Evolutionary conservation across 768 basidiomycete genomes (phyloP), one percentile per base, ranked within the genome.

Genomic region (Xanthoconium stramineum): DNA sequence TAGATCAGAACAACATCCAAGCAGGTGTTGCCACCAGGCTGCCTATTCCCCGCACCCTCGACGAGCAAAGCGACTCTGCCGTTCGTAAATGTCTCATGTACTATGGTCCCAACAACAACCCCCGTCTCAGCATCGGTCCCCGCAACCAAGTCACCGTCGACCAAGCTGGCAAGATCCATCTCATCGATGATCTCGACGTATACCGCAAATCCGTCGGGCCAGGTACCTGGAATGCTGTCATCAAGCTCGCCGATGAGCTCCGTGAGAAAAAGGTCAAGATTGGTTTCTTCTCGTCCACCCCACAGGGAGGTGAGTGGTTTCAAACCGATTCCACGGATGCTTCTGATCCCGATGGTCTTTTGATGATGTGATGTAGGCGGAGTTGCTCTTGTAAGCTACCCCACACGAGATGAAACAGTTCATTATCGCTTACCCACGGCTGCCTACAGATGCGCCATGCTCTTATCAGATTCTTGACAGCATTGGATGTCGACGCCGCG

Each of bases 211-310:
- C 86, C 4, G 91, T 91, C 55, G 78, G 86, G 55, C 59, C 78
- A 54, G 81, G 84, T 53, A 88, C 91, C 3, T 95, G 91, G 91
- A 86, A 85, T 60, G 81, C 89, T 0, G 89, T 95, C 56, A 78
- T 75, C 68, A 88, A 89, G 65, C 85, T 94, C 45, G 88, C 90
- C 6, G 84, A 89, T 48, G 92, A 94, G 66, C 80, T 97, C 42
- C 85, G 86, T 54, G 85, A 89, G 71, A 91, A 89, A 74, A 88
- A 94, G 59, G 76, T 91, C 69, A 92, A 90, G 72, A 90, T 96
- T 60, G 88, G 87, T 24, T 96, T 96, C 82, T 96, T 96, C 75
- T 93, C 90, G 30, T 94, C 92, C 11, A 98, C 95, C 7, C 94
- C 94, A 12, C 93, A 96, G 76, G 94, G 94, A 78, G 86, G 89